Conservation (phyloP, 345 rosid species). For the Gossypium sturtianum region DNA sequence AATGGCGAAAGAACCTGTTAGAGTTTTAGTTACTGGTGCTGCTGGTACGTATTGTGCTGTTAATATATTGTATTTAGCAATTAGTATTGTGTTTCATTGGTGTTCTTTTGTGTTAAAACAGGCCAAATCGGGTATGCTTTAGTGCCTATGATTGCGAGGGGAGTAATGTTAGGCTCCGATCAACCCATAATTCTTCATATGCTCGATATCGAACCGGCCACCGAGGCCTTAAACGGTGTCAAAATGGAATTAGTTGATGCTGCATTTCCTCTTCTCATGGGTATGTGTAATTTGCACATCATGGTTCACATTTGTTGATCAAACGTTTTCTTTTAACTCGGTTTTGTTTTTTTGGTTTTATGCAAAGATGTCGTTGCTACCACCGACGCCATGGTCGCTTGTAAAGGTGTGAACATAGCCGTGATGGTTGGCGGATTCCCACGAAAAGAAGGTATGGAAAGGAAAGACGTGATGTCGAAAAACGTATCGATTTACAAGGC, state of each 20-base stretch:
- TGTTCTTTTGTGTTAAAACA: conserved; percentile 17
- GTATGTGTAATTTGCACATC: conserved; percentile 3
- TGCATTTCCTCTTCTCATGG: conserved; percentile 77
- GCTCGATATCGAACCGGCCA: conserved; percentile 66
- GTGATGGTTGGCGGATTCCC: conserved; percentile 70
- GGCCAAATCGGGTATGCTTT: conserved; percentile 90
- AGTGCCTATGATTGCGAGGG: conserved; percentile 80
- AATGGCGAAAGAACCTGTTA: background rate
- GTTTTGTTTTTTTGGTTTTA: background rate
- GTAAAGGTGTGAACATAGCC: conserved; percentile 58
- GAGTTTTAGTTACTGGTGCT: conserved; percentile 11
- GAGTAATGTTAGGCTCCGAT: conserved; percentile 71
- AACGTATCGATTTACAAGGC: conserved; percentile 69
- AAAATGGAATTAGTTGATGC: conserved; percentile 79
- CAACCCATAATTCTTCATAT: conserved; percentile 79
- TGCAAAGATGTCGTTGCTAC: conserved; percentile 60
- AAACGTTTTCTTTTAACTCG: background rate
- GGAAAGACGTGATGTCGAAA: conserved; percentile 69
- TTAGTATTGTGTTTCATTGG: too few relatives aligned
- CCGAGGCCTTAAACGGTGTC: conserved; percentile 56
- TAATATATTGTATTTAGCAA: too few relatives aligned
- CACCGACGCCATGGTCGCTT: conserved; percentile 61
- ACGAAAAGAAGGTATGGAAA: conserved; percentile 66
- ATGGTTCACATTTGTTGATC: background rate
- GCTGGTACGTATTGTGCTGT: background rate